These are phyloP conservation scores for Elongisporangium anandrum DNA, from an alignment of 352 stramenopile genomes.

Conservation along the genomic window DNA sequence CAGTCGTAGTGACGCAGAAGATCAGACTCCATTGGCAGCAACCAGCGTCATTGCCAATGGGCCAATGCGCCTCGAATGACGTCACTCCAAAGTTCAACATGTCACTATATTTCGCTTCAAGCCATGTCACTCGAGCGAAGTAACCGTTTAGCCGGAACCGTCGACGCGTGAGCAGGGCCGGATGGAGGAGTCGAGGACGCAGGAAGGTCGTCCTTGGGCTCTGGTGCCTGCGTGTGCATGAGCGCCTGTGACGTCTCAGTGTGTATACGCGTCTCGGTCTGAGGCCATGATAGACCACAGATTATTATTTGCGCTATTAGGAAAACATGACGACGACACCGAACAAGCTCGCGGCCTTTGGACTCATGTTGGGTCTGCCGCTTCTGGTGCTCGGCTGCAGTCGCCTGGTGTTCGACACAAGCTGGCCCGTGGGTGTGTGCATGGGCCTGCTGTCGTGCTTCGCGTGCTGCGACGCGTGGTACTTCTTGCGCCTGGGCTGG, in stretches of 20 bases:
- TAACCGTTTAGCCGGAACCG: not conserved
- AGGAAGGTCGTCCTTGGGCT: not conserved
- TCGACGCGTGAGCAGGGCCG: not conserved
- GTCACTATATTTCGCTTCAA: not conserved
- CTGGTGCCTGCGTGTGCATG: not conserved
- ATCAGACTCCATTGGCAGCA: not conserved
- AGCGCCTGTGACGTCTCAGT: not conserved
- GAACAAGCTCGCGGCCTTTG: conserved; percentile 17
- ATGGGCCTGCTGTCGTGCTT: conserved; percentile 49
- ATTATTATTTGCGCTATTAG: not conserved
- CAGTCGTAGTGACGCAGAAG: not conserved
- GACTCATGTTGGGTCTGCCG: conserved; percentile 39
- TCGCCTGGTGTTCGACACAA: conserved; percentile 18
- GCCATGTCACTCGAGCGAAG: not conserved
- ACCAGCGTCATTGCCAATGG: not conserved
- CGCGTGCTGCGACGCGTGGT: conserved; percentile 72
- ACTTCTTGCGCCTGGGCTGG: conserved; percentile 60
- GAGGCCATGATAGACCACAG: not conserved
- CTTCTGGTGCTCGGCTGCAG: conserved; percentile 23
- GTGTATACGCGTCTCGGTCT: not conserved
- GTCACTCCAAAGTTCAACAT: not conserved
- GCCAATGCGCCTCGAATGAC: not conserved
- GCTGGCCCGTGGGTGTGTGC: conserved; percentile 15
- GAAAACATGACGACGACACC: not conserved
- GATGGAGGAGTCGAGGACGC: not conserved